Percentiles rank a stretch among this genome's conserved stretches.
Conservation (phyloP, 805 yeast species). For the Metschnikowia arizonensis region DNA sequence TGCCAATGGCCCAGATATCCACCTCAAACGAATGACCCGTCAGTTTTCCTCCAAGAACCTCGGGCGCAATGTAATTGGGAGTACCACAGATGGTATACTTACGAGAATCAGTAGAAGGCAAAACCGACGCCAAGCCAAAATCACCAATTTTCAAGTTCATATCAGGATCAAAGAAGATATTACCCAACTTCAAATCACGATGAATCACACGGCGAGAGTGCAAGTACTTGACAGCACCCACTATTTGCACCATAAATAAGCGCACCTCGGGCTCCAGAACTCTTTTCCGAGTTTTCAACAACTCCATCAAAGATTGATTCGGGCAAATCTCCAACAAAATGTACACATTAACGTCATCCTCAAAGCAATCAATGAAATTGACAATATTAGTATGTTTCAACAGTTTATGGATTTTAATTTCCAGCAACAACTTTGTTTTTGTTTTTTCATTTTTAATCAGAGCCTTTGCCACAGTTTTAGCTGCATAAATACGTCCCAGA, state of each 20-base stretch:
- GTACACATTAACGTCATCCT: slow-evolving; percentile 92
- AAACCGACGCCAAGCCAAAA: slow-evolving; percentile 96
- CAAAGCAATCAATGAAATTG: slow-evolving; percentile 92
- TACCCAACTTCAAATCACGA: slow-evolving; percentile 93
- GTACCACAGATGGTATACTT: slow-evolving; percentile 97
- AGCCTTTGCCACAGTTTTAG: slow-evolving; percentile 95
- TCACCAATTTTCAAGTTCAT: slow-evolving; percentile 97
- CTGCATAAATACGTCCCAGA: slow-evolving; percentile 83
- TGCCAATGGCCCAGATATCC: slow-evolving; percentile 97
- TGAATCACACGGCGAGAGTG: slow-evolving; percentile 91
- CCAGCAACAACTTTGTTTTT: slow-evolving; percentile 78
- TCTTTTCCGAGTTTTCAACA: slow-evolving; percentile 77
- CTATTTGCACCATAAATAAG: slow-evolving; percentile 82
- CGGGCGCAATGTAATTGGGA: slow-evolving; percentile 98
- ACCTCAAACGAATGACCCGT: slow-evolving; percentile 92
- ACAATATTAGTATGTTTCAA: slow-evolving; percentile 88
- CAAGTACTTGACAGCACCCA: slow-evolving; percentile 91
- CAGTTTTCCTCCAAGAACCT: slow-evolving; percentile 82
- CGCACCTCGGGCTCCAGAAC: slow-evolving; percentile 90
- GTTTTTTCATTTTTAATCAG: slow-evolving; percentile 91
- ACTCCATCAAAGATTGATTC: slow-evolving; percentile 90
- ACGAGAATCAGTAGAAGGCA: slow-evolving; percentile 62
- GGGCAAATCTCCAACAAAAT: slow-evolving; percentile 92
- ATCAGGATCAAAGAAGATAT: slow-evolving; percentile 87
- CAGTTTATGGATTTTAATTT: slow-evolving; percentile 89